These are phyloP conservation scores for Backusella parvicylindrica DNA, from an alignment of 192 early-diverging fungal genomes.

Conservation along the genomic window DNA sequence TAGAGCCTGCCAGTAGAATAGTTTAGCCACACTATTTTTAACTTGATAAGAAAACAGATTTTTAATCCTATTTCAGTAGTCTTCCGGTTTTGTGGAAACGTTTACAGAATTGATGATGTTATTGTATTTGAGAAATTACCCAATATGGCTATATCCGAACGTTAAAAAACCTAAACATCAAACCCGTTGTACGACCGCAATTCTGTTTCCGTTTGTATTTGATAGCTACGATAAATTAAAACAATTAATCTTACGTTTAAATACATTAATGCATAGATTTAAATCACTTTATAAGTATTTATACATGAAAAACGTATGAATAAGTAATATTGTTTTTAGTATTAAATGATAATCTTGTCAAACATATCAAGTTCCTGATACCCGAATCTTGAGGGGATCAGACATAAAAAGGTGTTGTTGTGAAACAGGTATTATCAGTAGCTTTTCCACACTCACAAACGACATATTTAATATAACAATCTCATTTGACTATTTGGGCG, in stretches of 20 bases:
- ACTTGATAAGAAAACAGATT: neutral
- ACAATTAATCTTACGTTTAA: neutral
- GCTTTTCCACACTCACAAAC: neutral
- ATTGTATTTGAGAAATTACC: neutral
- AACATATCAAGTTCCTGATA: neutral
- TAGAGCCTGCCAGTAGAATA: neutral
- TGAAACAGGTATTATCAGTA: neutral
- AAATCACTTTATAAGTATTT: neutral
- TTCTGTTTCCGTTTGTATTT: neutral
- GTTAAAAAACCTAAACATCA: neutral
- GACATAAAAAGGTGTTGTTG: neutral
- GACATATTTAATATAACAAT: neutral
- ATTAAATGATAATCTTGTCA: neutral
- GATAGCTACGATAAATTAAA: neutral
- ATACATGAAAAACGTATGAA: no score
- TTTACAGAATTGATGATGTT: neutral
- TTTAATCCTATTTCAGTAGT: neutral
- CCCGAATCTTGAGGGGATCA: neutral
- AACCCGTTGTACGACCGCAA: neutral
- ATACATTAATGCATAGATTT: neutral
- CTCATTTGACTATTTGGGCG: neutral
- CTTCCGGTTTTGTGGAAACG: neutral
- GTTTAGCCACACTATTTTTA: neutral
- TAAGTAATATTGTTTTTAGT: neutral
- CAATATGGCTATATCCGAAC: neutral